These are phyloP conservation scores for Scheffersomyces segobiensis DNA, from an alignment of 1,139 yeast genomes.

Conservation along the genomic window DNA sequence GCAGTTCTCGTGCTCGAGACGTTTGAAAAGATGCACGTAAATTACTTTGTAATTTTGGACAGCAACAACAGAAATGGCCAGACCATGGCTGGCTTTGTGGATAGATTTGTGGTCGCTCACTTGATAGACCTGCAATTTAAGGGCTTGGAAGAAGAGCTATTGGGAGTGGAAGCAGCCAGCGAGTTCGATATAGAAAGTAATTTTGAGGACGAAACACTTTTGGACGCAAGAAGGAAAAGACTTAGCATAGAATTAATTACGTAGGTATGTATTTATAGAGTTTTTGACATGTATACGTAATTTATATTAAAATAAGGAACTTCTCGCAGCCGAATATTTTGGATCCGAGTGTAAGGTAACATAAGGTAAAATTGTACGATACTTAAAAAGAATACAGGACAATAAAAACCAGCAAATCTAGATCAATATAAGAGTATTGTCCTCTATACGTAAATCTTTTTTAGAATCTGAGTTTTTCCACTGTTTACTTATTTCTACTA, in stretches of 20 bases:
- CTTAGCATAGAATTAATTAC: conserved; percentile 29
- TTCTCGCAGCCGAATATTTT: no score
- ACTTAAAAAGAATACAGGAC: no score
- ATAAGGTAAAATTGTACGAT: no score
- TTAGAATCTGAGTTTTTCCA: no score
- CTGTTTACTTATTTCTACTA: neutral
- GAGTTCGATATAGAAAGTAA: conserved; percentile 18
- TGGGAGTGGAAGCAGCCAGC: conserved; percentile 2
- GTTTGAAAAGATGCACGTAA: conserved; percentile 43
- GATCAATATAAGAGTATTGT: no score
- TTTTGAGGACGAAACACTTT: conserved; percentile 13
- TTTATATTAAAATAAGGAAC: no score
- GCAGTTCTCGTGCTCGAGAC: conserved; percentile 37
- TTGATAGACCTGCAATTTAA: conserved; percentile 32
- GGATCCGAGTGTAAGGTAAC: no score
- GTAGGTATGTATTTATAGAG: conserved; percentile 9
- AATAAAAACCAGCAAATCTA: no score
- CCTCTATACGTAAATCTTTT: no score
- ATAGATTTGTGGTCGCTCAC: conserved; percentile 36
- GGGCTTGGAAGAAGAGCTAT: conserved; percentile 17
- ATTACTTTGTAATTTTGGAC: conserved; percentile 32
- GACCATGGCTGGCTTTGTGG: conserved; percentile 42
- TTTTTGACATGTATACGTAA: neutral
- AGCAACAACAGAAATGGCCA: conserved; percentile 15
- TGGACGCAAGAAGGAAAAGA: conserved; percentile 12